Evolutionary conservation across 164 flowering plant genomes (phyloP).

Genomic region (Dillenia turbinata): DNA sequence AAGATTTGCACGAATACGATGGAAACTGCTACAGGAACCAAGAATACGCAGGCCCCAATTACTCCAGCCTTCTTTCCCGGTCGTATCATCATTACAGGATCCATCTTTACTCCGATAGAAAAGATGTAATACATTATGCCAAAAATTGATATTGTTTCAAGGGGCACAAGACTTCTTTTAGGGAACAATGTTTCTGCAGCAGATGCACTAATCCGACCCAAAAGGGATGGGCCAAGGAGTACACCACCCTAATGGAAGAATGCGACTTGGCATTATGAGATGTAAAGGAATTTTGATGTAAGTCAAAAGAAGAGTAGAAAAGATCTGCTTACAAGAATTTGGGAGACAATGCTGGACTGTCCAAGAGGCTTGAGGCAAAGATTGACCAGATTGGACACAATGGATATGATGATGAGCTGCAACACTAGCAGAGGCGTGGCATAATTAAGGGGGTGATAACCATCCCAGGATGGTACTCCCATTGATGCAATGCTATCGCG

Average conservation of each 20-base stretch:
- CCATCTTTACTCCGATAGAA: slow-evolving; percentile 22
- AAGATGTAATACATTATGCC: slow-evolving; percentile 23
- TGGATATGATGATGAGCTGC: slow-evolving; percentile 25
- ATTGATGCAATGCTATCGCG: no score
- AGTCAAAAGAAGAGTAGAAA: no score
- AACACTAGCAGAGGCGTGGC: slow-evolving; percentile 22
- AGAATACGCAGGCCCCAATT: slow-evolving; percentile 14
- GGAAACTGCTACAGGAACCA: slow-evolving; percentile 5
- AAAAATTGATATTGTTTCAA: slow-evolving; percentile 20
- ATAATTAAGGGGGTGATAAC: slow-evolving; percentile 13
- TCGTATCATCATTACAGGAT: slow-evolving; percentile 9
- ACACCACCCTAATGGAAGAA: slow-evolving; percentile 26
- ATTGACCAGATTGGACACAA: slow-evolving; percentile 12
- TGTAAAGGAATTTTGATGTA: no score
- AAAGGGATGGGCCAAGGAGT: slow-evolving; percentile 27
- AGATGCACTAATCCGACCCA: slow-evolving; percentile 13
- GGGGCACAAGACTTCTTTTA: slow-evolving; percentile 3
- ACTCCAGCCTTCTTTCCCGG: slow-evolving; percentile 16
- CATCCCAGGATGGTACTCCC: background rate
- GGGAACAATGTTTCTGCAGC: slow-evolving; percentile 11
- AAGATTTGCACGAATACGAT: background rate
- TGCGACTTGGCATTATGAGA: no score
- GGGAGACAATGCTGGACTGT: slow-evolving; percentile 30
- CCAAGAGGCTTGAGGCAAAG: slow-evolving; percentile 29
- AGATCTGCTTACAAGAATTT: slow-evolving; percentile 29